These are phyloP conservation scores for Magnusiomyces fungicola DNA, from an alignment of 1,139 yeast genomes.

Conservation along the genomic window DNA sequence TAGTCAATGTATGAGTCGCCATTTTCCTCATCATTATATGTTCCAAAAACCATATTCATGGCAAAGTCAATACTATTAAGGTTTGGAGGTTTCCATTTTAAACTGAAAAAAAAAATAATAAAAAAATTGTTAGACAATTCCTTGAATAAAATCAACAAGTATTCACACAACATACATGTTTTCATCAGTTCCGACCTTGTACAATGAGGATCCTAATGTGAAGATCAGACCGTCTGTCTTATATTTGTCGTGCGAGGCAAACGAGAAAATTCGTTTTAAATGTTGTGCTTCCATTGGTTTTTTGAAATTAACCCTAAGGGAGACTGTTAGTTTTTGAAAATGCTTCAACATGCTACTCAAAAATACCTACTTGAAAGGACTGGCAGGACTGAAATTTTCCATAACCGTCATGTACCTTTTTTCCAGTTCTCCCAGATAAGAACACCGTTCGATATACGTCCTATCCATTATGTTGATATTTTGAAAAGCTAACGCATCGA, in stretches of 20 bases:
- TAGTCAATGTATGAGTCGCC: slow-evolving; percentile 59
- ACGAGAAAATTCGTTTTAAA: not conserved
- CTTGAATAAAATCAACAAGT: not conserved
- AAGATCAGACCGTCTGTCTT: slow-evolving; percentile 91
- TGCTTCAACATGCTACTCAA: no score
- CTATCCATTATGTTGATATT: no score
- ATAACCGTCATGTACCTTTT: no score
- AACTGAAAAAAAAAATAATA: slow-evolving; percentile 26
- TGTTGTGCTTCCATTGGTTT: not conserved
- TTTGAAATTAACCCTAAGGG: not conserved
- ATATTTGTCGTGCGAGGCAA: slow-evolving; percentile 50
- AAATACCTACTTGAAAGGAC: no score
- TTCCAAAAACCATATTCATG: slow-evolving; percentile 42
- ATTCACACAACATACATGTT: slow-evolving; percentile 25
- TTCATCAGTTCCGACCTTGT: slow-evolving; percentile 80
- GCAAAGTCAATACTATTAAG: slow-evolving; percentile 91
- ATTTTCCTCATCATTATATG: slow-evolving; percentile 36
- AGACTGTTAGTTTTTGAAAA: not conserved
- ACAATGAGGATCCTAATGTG: slow-evolving; percentile 86
- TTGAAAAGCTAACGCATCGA: no score
- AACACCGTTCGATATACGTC: no score
- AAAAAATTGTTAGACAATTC: slow-evolving; percentile 22
- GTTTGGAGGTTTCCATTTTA: slow-evolving; percentile 97
- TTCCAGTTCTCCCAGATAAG: no score
- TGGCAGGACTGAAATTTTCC: no score